These are phyloP conservation scores for Tetraselmis chui DNA, from an alignment of 139 green algal species.

Conservation along the genomic window DNA sequence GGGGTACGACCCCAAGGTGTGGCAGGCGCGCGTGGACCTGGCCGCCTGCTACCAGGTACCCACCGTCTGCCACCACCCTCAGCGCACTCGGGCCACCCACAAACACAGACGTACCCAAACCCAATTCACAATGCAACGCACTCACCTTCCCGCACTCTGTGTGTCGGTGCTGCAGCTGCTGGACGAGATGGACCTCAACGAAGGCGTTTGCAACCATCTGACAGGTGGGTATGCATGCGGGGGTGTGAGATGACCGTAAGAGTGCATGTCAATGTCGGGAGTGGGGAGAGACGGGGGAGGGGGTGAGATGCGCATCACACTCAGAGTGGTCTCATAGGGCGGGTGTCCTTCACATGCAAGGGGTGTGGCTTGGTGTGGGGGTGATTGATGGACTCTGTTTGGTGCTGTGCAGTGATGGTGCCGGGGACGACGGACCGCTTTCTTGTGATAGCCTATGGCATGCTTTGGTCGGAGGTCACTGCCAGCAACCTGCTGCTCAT, in stretches of 20 bases:
- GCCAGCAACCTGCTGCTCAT: conserved; percentile 31
- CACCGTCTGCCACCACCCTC: too few relatives aligned
- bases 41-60: conserved; percentile 28
- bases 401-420: conserved; percentile 24
- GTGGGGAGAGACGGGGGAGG: too few relatives aligned
- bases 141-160: too few relatives aligned
- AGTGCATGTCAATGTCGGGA: too few relatives aligned
- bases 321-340: too few relatives aligned
- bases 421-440: conserved; percentile 25
- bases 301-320: too few relatives aligned
- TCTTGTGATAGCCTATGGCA: conserved; percentile 33
- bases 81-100: too few relatives aligned
- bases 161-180: background rate
- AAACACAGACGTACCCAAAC: conserved; percentile 12
- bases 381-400: too few relatives aligned
- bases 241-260: background rate
- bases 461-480: conserved; percentile 32
- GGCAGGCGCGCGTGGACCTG: conserved; percentile 30
- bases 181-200: conserved; percentile 17
- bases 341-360: too few relatives aligned
- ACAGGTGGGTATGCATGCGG: background rate
- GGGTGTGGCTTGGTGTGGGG: too few relatives aligned
- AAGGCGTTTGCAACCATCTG: conserved; percentile 31
- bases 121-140: conserved; percentile 29
- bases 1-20: conserved; percentile 12